Percentiles rank a stretch among this genome's conserved stretches.
Evolutionary conservation across 148 eudicot genomes (phyloP).

Genomic region (Arctostaphylos glauca): DNA sequence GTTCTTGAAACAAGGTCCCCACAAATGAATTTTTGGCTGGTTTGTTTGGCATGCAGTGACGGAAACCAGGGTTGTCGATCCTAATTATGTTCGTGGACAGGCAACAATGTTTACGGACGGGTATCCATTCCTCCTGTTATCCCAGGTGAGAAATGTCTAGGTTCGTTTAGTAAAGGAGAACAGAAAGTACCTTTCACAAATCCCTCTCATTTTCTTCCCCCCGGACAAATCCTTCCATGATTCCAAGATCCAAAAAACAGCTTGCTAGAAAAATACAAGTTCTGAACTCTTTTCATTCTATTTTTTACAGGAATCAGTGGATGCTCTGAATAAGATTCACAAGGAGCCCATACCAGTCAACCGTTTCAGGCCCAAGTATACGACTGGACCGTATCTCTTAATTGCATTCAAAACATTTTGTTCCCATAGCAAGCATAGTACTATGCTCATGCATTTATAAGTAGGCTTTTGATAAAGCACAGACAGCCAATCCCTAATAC

Average conservation of each 20-base stretch:
- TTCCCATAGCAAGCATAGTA: background rate
- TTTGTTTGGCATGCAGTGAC: conserved; percentile 38
- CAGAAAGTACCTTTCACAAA: background rate
- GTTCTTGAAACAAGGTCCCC: background rate
- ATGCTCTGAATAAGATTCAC: conserved; percentile 59
- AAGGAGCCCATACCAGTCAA: conserved; percentile 67
- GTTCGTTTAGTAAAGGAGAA: background rate
- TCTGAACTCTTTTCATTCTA: background rate
- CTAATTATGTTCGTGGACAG: conserved; percentile 67
- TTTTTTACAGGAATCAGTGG: conserved; percentile 58
- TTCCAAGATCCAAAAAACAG: background rate
- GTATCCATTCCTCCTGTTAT: conserved; percentile 70
- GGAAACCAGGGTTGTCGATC: conserved; percentile 61
- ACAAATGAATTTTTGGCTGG: background rate
- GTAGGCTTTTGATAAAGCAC: background rate
- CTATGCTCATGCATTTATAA: background rate
- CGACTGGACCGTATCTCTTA: conserved; percentile 10
- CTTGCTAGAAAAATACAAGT: conserved; percentile 2
- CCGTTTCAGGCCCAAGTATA: conserved; percentile 89
- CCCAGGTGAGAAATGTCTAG: conserved; percentile 49
- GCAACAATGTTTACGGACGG: conserved; percentile 67
- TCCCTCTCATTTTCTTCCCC: too few relatives aligned
- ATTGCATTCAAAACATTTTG: conserved; percentile 6
- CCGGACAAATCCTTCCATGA: too few relatives aligned
- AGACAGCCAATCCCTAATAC: background rate